Evolutionary conservation across 2,329 filamentous ascomycete genomes (phyloP), one percentile per base, ranked within the genome.

Genomic region (Purpureocillium lavendulum): DNA sequence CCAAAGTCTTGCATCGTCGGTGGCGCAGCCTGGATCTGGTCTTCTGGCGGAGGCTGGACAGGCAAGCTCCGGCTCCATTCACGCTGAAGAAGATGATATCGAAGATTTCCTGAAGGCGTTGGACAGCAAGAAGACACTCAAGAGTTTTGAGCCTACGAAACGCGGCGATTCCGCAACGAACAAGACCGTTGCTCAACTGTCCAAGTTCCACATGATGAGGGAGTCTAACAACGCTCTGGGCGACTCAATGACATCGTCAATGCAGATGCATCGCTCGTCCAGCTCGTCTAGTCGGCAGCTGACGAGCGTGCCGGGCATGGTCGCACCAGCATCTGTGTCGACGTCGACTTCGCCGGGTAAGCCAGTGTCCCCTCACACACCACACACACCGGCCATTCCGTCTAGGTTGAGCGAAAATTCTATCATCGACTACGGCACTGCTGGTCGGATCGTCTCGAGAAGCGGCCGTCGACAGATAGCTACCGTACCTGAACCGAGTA

Each of bases 341-440:
- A 82, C 82, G 10, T 90, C 87, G 1, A 90, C 88, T 1, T 96
- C 89, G 9, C 89, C 89, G 2, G 87, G 84, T 41, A 95, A 95
- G 53, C 87, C 88, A 0, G 75, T 94, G 14, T 95, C 87, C 3
- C 88, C 85, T 9, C 87, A 90, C 55, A 95, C 87, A 1, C 87
- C 89, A 2, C 89, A 97, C 54, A 94, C 88, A 1, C 92, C 92
- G 4, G 88, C 89, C 10, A 87, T 97, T 21, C 90, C 90, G 15
- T 96, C 89, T 7, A 77, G 92, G n/a, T 67, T 98, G 16, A 94
- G 87, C 55, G 87, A 92, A 46, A 89, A 94, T 54, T 92, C 86
- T 38, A 87, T 92, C 26, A 61, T 62, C 30, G 60, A 63, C 39
- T 59, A 62, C 34, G 46, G 52, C 15, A 45, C 51, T 2, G 49